These are phyloP conservation scores for Ceratobasidium theobromae DNA, from an alignment of 1,284 basidiomycete species.

Conservation along the genomic window DNA sequence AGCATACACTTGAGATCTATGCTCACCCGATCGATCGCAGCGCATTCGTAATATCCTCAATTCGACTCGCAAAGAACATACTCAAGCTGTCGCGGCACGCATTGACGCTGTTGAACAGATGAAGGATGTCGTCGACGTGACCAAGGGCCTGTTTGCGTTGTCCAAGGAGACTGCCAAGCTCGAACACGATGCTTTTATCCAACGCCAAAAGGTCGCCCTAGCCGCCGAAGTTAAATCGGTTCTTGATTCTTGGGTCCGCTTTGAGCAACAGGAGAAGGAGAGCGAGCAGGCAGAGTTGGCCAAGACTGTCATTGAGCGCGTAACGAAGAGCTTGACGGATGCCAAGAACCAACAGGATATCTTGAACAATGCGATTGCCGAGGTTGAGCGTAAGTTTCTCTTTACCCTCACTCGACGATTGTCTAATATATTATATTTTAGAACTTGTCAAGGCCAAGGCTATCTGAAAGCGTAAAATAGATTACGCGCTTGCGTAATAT, in stretches of 20 bases:
- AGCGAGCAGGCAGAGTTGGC: conserved; percentile 91
- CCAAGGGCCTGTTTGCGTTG: conserved; percentile 86
- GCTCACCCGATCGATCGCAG: conserved; percentile 35
- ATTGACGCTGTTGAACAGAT: conserved; percentile 89
- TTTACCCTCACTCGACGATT: not conserved
- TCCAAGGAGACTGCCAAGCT: conserved; percentile 96
- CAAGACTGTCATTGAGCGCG: conserved; percentile 83
- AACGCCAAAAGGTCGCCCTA: conserved; percentile 85
- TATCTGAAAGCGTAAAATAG: conserved; percentile 48
- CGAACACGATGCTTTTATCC: conserved; percentile 88
- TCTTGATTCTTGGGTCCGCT: conserved; percentile 97
- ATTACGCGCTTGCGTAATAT: conserved; percentile 4
- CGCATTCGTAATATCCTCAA: conserved; percentile 84
- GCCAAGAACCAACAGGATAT: conserved; percentile 95
- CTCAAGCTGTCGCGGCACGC: conserved; percentile 88
- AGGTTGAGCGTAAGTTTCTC: conserved; percentile 84
- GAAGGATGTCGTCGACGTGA: conserved; percentile 92
- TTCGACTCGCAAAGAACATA: conserved; percentile 84
- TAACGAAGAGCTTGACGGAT: conserved; percentile 79
- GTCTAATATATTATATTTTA: conserved; percentile 40
- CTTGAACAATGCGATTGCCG: conserved; percentile 77
- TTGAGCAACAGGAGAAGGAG: conserved; percentile 96
- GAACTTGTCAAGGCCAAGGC: conserved; percentile 71
- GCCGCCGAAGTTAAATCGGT: conserved; percentile 91
- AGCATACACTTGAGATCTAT: conserved; percentile 4